These are phyloP conservation scores for Hygrophorus russula DNA, from an alignment of 768 basidiomycete species.

Conservation along the genomic window DNA sequence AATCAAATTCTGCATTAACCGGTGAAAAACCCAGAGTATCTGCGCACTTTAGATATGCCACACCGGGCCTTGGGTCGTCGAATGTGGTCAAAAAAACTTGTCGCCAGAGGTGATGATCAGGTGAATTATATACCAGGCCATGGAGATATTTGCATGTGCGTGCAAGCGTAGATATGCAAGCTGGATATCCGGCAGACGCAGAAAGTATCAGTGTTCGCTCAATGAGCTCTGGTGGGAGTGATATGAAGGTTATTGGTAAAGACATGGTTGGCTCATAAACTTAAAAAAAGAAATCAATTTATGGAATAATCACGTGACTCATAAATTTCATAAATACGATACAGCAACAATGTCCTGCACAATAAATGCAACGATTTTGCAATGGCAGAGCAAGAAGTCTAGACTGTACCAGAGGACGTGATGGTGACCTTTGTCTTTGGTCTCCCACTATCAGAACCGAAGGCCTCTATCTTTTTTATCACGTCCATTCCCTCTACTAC, in stretches of 20 bases:
- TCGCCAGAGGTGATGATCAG: slow-evolving; percentile 33
- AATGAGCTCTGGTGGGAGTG: slow-evolving; percentile 29
- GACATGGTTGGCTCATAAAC: too few relatives aligned
- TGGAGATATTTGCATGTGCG: slow-evolving; percentile 24
- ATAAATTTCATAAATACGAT: neutral
- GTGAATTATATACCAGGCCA: slow-evolving; percentile 22
- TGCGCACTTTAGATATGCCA: neutral
- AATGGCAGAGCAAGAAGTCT: neutral
- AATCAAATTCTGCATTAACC: neutral
- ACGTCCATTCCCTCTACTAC: slow-evolving; percentile 50
- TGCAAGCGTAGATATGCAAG: slow-evolving; percentile 23
- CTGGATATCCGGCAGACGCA: slow-evolving; percentile 14
- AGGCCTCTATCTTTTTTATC: slow-evolving; percentile 47
- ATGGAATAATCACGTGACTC: too few relatives aligned
- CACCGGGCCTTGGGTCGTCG: slow-evolving; percentile 33
- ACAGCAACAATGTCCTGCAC: too few relatives aligned
- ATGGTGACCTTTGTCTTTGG: slow-evolving; percentile 43
- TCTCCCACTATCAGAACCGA: slow-evolving; percentile 26
- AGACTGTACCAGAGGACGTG: slow-evolving; percentile 38
- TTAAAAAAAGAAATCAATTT: too few relatives aligned
- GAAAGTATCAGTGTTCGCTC: slow-evolving; percentile 23
- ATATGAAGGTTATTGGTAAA: slow-evolving; percentile 5
- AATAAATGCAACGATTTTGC: too few relatives aligned
- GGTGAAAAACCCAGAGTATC: slow-evolving; percentile 1
- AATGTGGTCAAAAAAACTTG: slow-evolving; percentile 35